Evolutionary conservation across 495 filamentous ascomycete genomes (phyloP), one percentile per base, ranked within the genome.

Genomic region (Neohortaea acidophila): DNA sequence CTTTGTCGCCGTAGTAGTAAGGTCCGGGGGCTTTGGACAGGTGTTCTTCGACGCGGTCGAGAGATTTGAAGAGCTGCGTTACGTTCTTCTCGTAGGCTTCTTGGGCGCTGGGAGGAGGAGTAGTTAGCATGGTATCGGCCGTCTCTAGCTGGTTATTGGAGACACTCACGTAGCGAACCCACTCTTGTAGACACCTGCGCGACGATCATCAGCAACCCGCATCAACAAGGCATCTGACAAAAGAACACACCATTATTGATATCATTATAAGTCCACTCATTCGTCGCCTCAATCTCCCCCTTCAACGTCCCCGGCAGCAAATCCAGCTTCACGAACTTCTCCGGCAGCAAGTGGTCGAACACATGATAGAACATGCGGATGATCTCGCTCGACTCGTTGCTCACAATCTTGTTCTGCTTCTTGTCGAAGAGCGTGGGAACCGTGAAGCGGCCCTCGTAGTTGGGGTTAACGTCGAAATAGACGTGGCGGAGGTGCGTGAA

Each of bases 361-460:
- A 74, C 71, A 42, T 63, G 52, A 58, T 80, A 79, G 53, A 80
- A 65, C 75, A 80, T 80, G 54, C 75, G 72, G 57, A 89, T 73
- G 46, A 92, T 83, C 65, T 91, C 84, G 43, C 70, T 72, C 48
- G 77, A 82, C 66, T 91, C 84, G 45, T 92, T 91, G 57, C 69
- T 85, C 41, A 87, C 83, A 43, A 87, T 80, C 18, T 68, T 74
- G 42, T 73, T 65, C 32, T 58, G 58, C 59, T 79, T 74, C 52
- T 67, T 81, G 56, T 92, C 83, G 63, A 75, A 89, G 18, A 92
- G 63, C 20, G 72, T 68, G 2, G 84, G 84, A 5, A 92, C 81
- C 0, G 83, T 89, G 54, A 76, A 89, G 18, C 81, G 63, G 2
- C 79, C 81, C 29, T 67, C 59, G 51, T 87, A 92, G 22, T 69